Evolutionary conservation across 1,139 yeast genomes (phyloP).

Genomic region (Hansenula sp.): DNA sequence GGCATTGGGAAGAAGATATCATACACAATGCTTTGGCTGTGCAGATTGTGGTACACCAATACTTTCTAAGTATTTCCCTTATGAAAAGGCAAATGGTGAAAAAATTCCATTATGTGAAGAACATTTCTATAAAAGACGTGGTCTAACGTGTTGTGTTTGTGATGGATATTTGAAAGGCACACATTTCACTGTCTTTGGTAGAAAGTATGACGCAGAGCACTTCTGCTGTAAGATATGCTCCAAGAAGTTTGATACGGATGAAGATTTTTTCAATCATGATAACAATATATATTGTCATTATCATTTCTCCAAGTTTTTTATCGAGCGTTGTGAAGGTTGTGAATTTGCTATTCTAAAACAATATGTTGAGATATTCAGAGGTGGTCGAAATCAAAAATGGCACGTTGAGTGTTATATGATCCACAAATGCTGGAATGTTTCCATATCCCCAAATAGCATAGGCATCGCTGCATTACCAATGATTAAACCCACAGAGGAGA

Average conservation of each 20-base stretch:
- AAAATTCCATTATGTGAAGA: slow-evolving; percentile 86
- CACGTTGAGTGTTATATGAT: slow-evolving; percentile 99
- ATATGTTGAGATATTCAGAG: slow-evolving; percentile 87
- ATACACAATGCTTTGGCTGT: slow-evolving; percentile 85
- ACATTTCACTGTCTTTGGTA: slow-evolving; percentile 89
- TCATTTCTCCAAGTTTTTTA: slow-evolving; percentile 82
- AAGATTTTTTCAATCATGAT: slow-evolving; percentile 88
- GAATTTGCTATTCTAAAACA: slow-evolving; percentile 88
- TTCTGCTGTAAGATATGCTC: slow-evolving; percentile 89
- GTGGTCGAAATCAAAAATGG: slow-evolving; percentile 97
- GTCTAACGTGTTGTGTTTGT: slow-evolving; percentile 81
- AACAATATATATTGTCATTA: slow-evolving; percentile 83
- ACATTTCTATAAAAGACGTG: slow-evolving; percentile 83
- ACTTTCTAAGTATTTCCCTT: slow-evolving; percentile 45
- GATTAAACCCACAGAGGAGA: slow-evolving; percentile 24
- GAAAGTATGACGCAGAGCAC: slow-evolving; percentile 92
- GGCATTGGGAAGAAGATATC: slow-evolving; percentile 77
- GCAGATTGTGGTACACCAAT: slow-evolving; percentile 77
- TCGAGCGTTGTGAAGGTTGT: slow-evolving; percentile 93
- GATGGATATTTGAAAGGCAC: slow-evolving; percentile 86
- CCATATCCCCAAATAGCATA: slow-evolving; percentile 60
- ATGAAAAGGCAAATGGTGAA: slow-evolving; percentile 36
- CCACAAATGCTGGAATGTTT: slow-evolving; percentile 93
- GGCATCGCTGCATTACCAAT: slow-evolving; percentile 45
- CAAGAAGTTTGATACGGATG: slow-evolving; percentile 86